phyloP scores from a whole-genome alignment of 1,284 basidiomycete genomes.

The Ceratobasidium sp. region DNA sequence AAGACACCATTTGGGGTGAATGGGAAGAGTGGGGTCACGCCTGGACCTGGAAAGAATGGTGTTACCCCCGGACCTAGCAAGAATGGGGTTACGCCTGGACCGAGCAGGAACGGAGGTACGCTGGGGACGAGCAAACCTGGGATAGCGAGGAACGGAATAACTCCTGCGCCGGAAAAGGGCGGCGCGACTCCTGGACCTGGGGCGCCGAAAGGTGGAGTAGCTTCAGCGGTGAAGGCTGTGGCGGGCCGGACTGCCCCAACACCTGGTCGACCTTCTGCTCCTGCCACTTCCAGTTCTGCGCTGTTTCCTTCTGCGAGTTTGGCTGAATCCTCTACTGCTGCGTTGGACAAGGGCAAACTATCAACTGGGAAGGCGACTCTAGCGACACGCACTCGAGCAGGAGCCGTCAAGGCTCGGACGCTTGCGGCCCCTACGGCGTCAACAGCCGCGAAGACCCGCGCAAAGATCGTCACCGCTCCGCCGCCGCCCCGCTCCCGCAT shows the following conservation, averaged over 20 bases:
- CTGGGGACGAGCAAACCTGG: constrained; percentile 6
- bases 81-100: constrained; percentile 10
- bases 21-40: background rate
- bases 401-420: constrained; percentile 8
- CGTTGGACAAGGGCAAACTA: constrained; percentile 1
- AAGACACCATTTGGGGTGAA: background rate
- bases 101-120: constrained; percentile 6
- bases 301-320: background rate
- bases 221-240: no score
- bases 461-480: constrained; percentile 21
- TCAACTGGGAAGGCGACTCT: background rate
- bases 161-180: constrained; percentile 8
- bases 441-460: constrained; percentile 30
- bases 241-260: background rate
- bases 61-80: constrained; percentile 1
- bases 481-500: constrained; percentile 18
- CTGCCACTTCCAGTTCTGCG: background rate
- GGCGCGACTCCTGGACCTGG: constrained; percentile 5
- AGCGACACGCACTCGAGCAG: constrained; percentile 22
- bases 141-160: background rate
- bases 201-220: background rate
- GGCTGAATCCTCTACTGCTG: background rate
- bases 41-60: constrained; percentile 3
- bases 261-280: background rate
- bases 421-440: constrained; percentile 37